phyloP scores from a whole-genome alignment of 2,329 filamentous ascomycete species.

The Cytospora schulzeri region DNA sequence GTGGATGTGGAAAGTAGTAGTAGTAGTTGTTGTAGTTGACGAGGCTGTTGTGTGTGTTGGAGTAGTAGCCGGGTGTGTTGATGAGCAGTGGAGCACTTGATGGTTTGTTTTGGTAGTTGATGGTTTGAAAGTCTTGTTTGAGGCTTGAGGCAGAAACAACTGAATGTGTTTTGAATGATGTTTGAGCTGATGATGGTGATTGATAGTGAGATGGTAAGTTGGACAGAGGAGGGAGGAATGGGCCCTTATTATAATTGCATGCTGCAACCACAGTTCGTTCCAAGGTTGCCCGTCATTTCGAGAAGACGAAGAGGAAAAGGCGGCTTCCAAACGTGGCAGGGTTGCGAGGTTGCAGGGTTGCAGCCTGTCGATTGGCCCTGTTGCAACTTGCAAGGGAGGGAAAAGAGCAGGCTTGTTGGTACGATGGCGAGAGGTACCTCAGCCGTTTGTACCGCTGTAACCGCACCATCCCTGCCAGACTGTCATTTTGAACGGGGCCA shows the following conservation, averaged over 20 bases:
- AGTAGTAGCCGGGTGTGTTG: constrained; percentile 1
- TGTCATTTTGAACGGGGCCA: constrained; percentile 24
- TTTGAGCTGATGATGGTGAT: constrained; percentile 18
- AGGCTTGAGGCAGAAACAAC: constrained; percentile 16
- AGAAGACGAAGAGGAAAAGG: constrained; percentile 23
- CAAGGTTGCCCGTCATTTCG: constrained; percentile 23
- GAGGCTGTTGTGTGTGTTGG: constrained; percentile 20
- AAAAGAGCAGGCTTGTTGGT: constrained; percentile 5
- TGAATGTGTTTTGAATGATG: constrained; percentile 18
- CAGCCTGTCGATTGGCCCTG: constrained; percentile 21
- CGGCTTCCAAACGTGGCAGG: constrained; percentile 11
- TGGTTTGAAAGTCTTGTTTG: constrained; percentile 5
- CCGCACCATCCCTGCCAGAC: constrained; percentile 27
- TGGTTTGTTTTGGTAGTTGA: constrained; percentile 2
- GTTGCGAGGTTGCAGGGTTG: background rate
- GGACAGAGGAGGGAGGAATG: constrained; percentile 14
- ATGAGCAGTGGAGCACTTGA: constrained; percentile 15
- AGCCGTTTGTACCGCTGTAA: constrained; percentile 26
- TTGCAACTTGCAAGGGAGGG: constrained; percentile 21
- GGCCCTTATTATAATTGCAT: constrained; percentile 22
- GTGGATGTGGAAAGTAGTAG: background rate
- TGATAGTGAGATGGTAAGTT: background rate
- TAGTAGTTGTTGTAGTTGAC: constrained; percentile 5
- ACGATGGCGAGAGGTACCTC: constrained; percentile 24
- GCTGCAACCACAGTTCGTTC: constrained; percentile 6